Percentiles rank a stretch among this genome's conserved stretches.
phyloP scores from a whole-genome alignment of 106 monocot species.

The Cymbidium sinense region DNA sequence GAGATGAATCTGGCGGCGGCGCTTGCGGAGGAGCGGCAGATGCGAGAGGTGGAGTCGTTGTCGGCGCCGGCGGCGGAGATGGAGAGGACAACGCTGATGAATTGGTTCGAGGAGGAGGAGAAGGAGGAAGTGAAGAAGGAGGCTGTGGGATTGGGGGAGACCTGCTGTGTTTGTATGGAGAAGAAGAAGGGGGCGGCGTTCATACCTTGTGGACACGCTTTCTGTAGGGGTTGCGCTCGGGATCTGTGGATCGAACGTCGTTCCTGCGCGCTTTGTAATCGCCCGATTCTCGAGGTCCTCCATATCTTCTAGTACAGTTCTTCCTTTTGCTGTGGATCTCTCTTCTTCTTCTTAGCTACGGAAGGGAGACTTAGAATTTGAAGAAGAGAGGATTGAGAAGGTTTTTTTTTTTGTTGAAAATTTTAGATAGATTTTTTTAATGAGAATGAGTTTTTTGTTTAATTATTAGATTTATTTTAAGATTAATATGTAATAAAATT shows the following conservation, averaged over 20 bases:
- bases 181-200: conserved; percentile 32
- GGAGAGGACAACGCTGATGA: background rate
- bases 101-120: conserved; percentile 32
- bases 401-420: too few species aligned
- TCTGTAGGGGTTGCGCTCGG: conserved; percentile 16
- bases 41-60: background rate
- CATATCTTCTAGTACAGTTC: conserved; percentile 9
- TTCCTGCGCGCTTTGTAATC: conserved; percentile 18
- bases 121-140: conserved; percentile 24
- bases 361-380: too few species aligned
- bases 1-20: conserved; percentile 1
- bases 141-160: conserved; percentile 39
- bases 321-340: background rate
- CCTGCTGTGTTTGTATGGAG: conserved; percentile 10
- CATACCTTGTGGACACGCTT: conserved; percentile 20
- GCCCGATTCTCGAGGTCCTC: conserved; percentile 15
- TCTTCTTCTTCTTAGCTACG: background rate
- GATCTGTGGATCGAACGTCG: conserved; percentile 14
- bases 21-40: background rate
- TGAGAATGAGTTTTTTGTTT: too few species aligned
- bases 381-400: too few species aligned
- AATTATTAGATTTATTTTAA: too few species aligned
- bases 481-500: too few species aligned
- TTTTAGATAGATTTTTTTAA: too few species aligned
- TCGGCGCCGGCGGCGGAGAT: background rate